Base-by-base conservation (phyloP, 352 stramenopile species). In the Phytophthora aleatoria region DNA sequence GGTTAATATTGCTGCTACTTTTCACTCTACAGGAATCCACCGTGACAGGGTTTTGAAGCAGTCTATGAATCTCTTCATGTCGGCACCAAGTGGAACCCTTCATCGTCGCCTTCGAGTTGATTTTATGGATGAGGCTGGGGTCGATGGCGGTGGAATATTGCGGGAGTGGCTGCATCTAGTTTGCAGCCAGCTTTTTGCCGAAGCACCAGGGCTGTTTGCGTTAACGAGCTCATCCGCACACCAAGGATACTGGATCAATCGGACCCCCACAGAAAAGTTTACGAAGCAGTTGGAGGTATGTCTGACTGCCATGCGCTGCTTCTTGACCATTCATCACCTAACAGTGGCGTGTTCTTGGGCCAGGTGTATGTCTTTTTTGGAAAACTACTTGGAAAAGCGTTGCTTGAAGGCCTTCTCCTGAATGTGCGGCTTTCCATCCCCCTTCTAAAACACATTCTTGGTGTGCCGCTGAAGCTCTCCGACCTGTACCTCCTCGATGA, bases 351-450 rank as follows among this genome's bases (percentile, higher is more conserved):
- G 16, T 44, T 50, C 5, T 28, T 64, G 39, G 12, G 44, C 50
- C 68, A 92, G 74, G 83, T 90, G 73, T 86, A 93, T 57, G 92
- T 93, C 41, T 95, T 94, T 44, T 83, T 89, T 28, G 86, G 83
- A 12, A 89, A 85, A 52, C 41, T 92, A 0, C 53, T 94, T 1
- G 83, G 77, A 7, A 92, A 92, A 60, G 67, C 71, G 7, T 36
- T 94, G n/a, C 69, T 94, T 1, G 83, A 94, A 79, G 86, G 83
- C 1, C 60, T 92, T 35, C 62, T 92, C 0, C 55, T 94, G 20
- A 91, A 86, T 39, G 81, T 89, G 5, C 82, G 82, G 2, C 65
- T 94, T 33, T 85, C 72, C 1, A 76, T 83, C 10, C 86, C 84
- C 2, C 52, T 92, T 44, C 50, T 92, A 2, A 92, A 94, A 50